Percentiles rank a stretch among this genome's conserved stretches.
These are phyloP conservation scores for Sclerotinia minor DNA, from an alignment of 2,329 filamentous ascomycete genomes.

Conservation along the genomic window DNA sequence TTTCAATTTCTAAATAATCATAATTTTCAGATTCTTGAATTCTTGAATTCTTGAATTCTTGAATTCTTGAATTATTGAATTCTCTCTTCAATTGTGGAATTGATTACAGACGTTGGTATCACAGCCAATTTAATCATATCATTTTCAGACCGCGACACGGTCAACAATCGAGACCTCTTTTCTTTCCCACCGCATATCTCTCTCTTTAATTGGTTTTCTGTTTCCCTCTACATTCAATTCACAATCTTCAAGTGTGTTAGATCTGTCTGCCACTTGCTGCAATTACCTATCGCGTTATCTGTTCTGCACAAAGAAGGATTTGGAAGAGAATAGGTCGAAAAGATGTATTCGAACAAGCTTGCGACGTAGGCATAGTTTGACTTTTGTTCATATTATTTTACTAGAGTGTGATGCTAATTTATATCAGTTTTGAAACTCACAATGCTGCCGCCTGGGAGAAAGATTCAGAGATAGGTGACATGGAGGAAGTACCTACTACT, in stretches of 20 bases:
- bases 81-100: not conserved
- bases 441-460: conserved; percentile 8
- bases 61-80: not conserved
- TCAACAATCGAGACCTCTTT: not conserved
- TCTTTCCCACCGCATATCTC: no score
- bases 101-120: not conserved
- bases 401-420: not conserved
- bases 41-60: no score
- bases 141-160: not conserved
- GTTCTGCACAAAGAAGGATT: not conserved
- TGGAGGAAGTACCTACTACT: not conserved
- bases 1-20: not conserved
- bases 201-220: not conserved
- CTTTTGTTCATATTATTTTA: not conserved
- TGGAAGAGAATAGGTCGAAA: not conserved
- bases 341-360: conserved; percentile 9
- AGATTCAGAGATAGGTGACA: not conserved
- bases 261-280: not conserved
- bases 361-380: not conserved
- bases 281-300: not conserved
- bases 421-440: conserved; percentile 6
- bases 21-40: not conserved
- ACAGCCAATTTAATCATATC: not conserved
- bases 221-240: not conserved
- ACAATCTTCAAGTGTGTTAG: not conserved